Conservation (phyloP, 208 protist species). For the Acanthamoeba royreba region DNA sequence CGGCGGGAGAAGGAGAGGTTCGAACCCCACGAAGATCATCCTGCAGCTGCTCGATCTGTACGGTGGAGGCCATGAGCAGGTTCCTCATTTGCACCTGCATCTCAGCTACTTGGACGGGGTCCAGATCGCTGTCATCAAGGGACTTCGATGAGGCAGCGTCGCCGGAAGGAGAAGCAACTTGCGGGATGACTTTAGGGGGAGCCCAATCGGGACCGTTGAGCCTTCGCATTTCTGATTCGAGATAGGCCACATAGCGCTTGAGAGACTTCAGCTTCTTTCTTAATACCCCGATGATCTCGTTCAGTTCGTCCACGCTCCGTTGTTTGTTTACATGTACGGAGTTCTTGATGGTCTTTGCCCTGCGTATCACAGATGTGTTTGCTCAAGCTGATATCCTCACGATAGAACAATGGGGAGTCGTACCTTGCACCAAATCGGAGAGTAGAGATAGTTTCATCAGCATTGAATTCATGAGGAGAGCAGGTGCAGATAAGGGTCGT, state of each 20-base stretch:
- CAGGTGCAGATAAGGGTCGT: conserved; percentile 83
- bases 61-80: neutral
- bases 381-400: neutral
- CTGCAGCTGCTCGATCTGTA: conserved; percentile 48
- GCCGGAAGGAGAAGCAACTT: neutral
- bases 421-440: conserved; percentile 79
- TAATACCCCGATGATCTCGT: conserved; percentile 44
- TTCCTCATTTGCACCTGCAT: conserved; percentile 27
- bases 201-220: neutral
- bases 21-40: conserved; percentile 23
- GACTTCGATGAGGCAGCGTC: neutral
- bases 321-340: conserved; percentile 73
- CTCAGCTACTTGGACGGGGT: conserved; percentile 31
- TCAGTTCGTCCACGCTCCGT: conserved; percentile 64
- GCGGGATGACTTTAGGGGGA: neutral
- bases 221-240: conserved; percentile 32
- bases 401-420: neutral
- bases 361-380: neutral
- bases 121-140: conserved; percentile 1
- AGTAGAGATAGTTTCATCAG: conserved; percentile 83
- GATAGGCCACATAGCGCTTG: conserved; percentile 33
- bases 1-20: neutral
- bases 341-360: conserved; percentile 78
- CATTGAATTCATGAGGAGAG: conserved; percentile 79
- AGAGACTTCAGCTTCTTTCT: conserved; percentile 51